A percentile compares a stretch with the other conserved stretches of the same genome.
These are phyloP conservation scores for Phytophthora colocasiae DNA, from an alignment of 352 stramenopile species.

Conservation along the genomic window DNA sequence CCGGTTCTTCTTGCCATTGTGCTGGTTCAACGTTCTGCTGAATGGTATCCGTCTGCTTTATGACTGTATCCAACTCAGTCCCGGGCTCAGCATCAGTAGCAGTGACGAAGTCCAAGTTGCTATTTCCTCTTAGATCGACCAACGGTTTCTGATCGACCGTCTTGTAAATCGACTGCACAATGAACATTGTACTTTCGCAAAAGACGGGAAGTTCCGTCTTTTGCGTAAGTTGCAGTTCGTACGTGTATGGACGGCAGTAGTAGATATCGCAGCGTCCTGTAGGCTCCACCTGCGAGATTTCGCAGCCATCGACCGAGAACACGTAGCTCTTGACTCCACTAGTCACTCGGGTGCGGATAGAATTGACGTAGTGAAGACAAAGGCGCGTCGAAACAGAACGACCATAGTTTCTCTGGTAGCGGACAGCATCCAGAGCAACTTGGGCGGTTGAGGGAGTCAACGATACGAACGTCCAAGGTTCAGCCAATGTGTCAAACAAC, in stretches of 20 bases:
- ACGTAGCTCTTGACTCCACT: constrained; percentile 39
- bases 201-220: too few relatives aligned
- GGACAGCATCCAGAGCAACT: constrained; percentile 45
- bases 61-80: neutral
- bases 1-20: constrained; percentile 1
- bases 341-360: constrained; percentile 28
- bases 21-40: neutral
- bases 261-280: constrained; percentile 57
- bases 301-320: constrained; percentile 49
- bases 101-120: constrained; percentile 43
- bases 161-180: constrained; percentile 54
- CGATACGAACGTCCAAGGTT: constrained; percentile 27
- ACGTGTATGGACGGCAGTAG: constrained; percentile 50
- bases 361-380: constrained; percentile 54
- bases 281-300: constrained; percentile 25
- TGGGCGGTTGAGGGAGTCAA: constrained; percentile 31
- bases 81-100: neutral
- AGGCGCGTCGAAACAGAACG: constrained; percentile 37
- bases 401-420: constrained; percentile 52
- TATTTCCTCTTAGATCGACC: constrained; percentile 35
- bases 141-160: constrained; percentile 42
- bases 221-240: constrained; percentile 50
- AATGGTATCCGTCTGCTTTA: constrained; percentile 2
- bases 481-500: constrained; percentile 22
- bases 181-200: too few relatives aligned